Conservation (phyloP, 306 rosid species). For the Myrica gale region DNA sequence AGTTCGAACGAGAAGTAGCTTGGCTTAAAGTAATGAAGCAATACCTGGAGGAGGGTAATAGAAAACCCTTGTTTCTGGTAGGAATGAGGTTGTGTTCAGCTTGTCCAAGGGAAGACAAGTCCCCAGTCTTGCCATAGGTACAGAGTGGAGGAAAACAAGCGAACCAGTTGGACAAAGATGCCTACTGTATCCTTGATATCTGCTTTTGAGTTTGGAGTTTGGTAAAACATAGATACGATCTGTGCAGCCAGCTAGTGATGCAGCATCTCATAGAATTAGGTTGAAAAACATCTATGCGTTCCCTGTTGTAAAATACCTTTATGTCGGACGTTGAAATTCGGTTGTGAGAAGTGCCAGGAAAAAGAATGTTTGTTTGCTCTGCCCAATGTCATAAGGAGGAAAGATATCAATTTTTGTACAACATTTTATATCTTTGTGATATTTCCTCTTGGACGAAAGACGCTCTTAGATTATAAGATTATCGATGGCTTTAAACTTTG, state of each 20-base stretch:
- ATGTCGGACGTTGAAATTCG: background rate
- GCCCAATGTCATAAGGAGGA: too few relatives aligned
- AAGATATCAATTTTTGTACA: too few relatives aligned
- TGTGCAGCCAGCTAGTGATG: background rate
- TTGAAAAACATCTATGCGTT: background rate
- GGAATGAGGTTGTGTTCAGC: constrained; percentile 15
- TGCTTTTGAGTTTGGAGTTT: background rate
- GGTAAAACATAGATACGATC: background rate
- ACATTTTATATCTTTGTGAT: too few relatives aligned
- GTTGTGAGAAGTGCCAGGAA: too few relatives aligned
- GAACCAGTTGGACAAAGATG: constrained; percentile 21
- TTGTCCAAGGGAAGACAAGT: constrained; percentile 20
- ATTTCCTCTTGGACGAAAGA: too few relatives aligned
- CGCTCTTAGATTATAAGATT: too few relatives aligned
- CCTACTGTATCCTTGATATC: constrained; percentile 17
- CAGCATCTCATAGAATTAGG: background rate
- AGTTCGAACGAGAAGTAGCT: constrained; percentile 71
- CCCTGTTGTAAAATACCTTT: background rate
- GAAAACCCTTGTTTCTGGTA: constrained; percentile 4
- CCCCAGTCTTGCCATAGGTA: constrained; percentile 12
- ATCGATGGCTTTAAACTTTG: too few relatives aligned
- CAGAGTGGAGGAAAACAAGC: constrained; percentile 25
- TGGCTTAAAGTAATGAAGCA: constrained; percentile 30
- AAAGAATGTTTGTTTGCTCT: too few relatives aligned
- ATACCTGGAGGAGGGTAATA: constrained; percentile 1